Evolutionary conservation across 768 basidiomycete species (phyloP), one percentile per base, ranked within the genome.

Genomic region (Hemileccinum rubropunctum): DNA sequence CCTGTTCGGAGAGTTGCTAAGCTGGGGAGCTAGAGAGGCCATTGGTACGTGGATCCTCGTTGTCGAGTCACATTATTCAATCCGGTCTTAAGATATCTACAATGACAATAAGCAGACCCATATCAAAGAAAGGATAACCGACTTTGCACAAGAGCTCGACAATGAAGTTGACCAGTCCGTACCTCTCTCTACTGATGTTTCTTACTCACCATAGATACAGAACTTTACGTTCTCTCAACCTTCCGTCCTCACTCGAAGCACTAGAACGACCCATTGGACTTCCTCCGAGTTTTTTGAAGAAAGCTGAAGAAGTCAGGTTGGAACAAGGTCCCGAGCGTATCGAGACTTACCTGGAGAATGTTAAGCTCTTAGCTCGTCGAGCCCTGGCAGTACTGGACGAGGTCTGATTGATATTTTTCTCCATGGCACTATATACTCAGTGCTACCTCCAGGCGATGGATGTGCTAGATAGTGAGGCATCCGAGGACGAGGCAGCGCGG

Each of bases 1-100:
- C 18, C 71, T 94, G 28, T 93, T 97, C 60, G 81, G 77, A 4
- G 83, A 84, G 10, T 69, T 99, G 39, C 75, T 91, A 0, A 79
- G 85, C 14, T 93, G 91, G 81, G 95, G 93, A n/a, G 87, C 89
- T 0, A 82, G 84, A 49, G 79, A 90, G 50, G 95, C 95, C 3
- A 80, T 97, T 54, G 91, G 91, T 95, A 60, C 62, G 84, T 68
- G 28, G 37, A 30, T 42, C 32, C 30, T 15, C 53, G 34, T 35
- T 17, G 28, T n/a, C 18, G 10, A 28, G 23, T 33, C 28, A 41
- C 42, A 9, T 45, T 14, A 20, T 48, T 18, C 40, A 33, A 52
- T 30, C 38, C 10, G 3, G 14, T 49, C 20, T 14, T 20, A 50
- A 89, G 91, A 87, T 54, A 86, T 99, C 4, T 99, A 95, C 68